A percentile compares a stretch with the other conserved stretches of the same genome.
phyloP scores from a whole-genome alignment of 2,329 filamentous ascomycete species.

The Hymenoscyphus occultus region DNA sequence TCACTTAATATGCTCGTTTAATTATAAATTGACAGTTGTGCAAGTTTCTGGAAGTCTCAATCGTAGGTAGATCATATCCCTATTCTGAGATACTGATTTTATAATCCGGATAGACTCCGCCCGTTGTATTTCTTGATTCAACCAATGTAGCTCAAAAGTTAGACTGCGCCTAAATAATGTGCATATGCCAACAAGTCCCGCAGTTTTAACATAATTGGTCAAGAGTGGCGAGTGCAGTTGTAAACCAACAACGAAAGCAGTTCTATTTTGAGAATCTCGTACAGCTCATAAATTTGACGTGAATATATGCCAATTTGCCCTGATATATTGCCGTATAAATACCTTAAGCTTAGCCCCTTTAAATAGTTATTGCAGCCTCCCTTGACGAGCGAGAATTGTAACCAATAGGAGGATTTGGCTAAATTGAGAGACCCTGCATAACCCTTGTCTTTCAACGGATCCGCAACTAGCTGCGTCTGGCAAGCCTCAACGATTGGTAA shows the following conservation, averaged over 20 bases:
- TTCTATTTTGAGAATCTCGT: not conserved
- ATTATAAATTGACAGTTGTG: no score
- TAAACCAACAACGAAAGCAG: not conserved
- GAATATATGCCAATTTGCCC: not conserved
- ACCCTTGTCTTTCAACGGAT: not conserved
- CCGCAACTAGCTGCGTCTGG: not conserved
- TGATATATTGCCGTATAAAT: not conserved
- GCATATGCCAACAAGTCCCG: not conserved
- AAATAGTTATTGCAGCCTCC: not conserved
- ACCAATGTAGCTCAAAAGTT: not conserved
- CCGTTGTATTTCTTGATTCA: not conserved
- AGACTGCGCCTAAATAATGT: not conserved
- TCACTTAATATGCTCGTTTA: no score
- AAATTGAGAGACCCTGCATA: not conserved
- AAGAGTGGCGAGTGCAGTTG: not conserved
- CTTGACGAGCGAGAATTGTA: not conserved
- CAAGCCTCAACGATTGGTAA: conserved; percentile 1
- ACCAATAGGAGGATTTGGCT: not conserved
- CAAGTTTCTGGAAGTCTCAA: no score
- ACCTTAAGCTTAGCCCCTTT: not conserved
- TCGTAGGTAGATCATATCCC: no score
- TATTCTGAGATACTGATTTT: no score
- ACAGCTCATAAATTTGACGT: no score
- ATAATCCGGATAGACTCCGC: no score
- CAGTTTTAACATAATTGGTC: not conserved